A percentile compares a stretch with the other conserved stretches of the same genome.
Conservation (phyloP, 148 eudicot genomes). For the Polygonum maritimum region DNA sequence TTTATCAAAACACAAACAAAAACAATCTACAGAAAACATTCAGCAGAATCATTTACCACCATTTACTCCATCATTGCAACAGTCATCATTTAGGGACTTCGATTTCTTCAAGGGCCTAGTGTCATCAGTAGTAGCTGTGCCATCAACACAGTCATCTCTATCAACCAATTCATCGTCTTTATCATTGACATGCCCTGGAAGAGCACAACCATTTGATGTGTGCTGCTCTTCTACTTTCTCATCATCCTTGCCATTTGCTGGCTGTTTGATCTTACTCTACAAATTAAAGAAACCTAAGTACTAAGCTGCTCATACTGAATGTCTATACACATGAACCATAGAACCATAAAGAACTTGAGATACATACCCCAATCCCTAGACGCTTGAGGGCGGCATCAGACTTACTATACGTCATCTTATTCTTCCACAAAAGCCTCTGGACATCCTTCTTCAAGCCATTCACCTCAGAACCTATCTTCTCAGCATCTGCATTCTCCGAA, state of each 20-base stretch:
- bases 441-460: slow-evolving; percentile 77
- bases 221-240: slow-evolving; percentile 30
- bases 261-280: slow-evolving; percentile 13
- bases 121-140: slow-evolving; percentile 30
- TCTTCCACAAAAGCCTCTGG: slow-evolving; percentile 93
- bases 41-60: slow-evolving; percentile 31
- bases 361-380: slow-evolving; percentile 65
- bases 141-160: slow-evolving; percentile 23
- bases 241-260: slow-evolving; percentile 28
- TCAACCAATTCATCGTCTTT: slow-evolving; percentile 17
- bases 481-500: slow-evolving; percentile 20
- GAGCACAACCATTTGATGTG: slow-evolving; percentile 24
- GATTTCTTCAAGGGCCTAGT: slow-evolving; percentile 62
- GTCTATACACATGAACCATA: not conserved
- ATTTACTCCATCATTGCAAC: slow-evolving; percentile 16
- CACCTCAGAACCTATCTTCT: slow-evolving; percentile 36
- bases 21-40: not conserved
- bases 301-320: not conserved
- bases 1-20: not conserved
- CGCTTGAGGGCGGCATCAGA: slow-evolving; percentile 71
- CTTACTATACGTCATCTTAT: slow-evolving; percentile 72
- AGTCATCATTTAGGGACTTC: slow-evolving; percentile 37
- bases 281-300: not conserved
- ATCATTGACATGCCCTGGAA: slow-evolving; percentile 34
- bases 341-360: not conserved